Conservation (phyloP, 2,329 filamentous ascomycete genomes). For the Leptographium lundbergii region DNA sequence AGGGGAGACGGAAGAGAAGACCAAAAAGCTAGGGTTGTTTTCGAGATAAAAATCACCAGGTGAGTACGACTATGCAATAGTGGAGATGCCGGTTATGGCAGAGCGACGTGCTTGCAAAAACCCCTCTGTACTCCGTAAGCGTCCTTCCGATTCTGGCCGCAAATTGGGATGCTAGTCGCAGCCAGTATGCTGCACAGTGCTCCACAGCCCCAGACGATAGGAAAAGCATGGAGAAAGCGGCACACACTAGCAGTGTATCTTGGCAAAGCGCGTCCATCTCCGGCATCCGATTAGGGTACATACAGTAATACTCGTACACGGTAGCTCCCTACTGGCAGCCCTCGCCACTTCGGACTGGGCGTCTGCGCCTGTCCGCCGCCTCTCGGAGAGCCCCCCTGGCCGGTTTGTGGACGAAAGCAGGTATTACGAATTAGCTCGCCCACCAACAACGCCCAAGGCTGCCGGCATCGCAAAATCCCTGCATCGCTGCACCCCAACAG, state of each 20-base stretch:
- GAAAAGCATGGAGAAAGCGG: background rate
- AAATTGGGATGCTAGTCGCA: background rate
- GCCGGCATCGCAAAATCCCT: too few species aligned
- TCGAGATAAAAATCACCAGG: background rate
- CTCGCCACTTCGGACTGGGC: too few species aligned
- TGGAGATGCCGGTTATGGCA: background rate
- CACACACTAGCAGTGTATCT: too few species aligned
- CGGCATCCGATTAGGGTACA: background rate
- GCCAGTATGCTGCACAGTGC: background rate
- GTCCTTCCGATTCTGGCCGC: conserved; percentile 6
- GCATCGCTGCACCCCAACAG: too few species aligned
- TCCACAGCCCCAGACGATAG: background rate
- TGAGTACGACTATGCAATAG: background rate
- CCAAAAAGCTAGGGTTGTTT: background rate
- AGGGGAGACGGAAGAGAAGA: background rate
- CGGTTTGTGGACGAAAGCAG: too few species aligned
- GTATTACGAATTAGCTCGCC: too few species aligned
- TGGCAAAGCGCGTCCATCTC: background rate
- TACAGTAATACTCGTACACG: too few species aligned
- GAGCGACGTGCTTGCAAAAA: background rate
- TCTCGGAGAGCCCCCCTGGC: too few species aligned
- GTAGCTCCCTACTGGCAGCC: too few species aligned
- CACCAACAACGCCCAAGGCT: too few species aligned
- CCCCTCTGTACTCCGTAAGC: background rate
- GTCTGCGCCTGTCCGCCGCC: too few species aligned